Base-by-base conservation (phyloP, 2,329 filamentous ascomycete species). In the Curvularia spicifera region DNA sequence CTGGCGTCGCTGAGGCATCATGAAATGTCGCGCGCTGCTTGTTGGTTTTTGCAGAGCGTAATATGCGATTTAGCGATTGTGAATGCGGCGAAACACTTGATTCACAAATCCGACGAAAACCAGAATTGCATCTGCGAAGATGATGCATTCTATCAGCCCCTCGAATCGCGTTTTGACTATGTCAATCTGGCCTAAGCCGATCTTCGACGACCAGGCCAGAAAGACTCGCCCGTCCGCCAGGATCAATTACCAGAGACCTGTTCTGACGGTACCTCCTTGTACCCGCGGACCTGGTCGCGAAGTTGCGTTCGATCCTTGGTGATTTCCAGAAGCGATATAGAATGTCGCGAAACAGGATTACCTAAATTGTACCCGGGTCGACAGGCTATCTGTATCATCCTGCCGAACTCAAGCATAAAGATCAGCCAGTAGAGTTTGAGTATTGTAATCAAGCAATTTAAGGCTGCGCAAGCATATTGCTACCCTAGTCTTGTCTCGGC, bases 1-100 rank as follows among this genome's bases (percentile, higher is more conserved):
- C 71, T 49, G 68, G 70, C 10, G 65, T 61, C 39, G 61, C 63
- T 42, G 56, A 55, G 47, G 68, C 62, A 55, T 65, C 53, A 12
- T 53, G 31, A 61, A 6, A 31, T 31, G 29, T 9, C 12, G 18
- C 12, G 22, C 13, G 33, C 33, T 18, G 15, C 12, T 28, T 28
- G 22, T 10, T 28, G 24, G 42, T 6, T 28, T 44, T 28, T 28
- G 24, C 33, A n/a, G 33, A 5, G 13, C 33, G 33, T 12, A 35
- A 15, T 35, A n/a, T 6, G 33, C 33, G 33, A 35, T 35, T 35
- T 12, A n/a, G 24, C 15, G 15, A 15, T 13, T 10, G 13, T 31
- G 15, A 13, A 24, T 8, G 12, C 18, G 28, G 18, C 18, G 9
- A 22, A 33, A 33, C 5, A 22, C 7, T 5, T 10, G 15, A 13